Percentiles rank a stretch among this genome's conserved stretches.
Evolutionary conservation across 345 rosid species (phyloP).

Genomic region (Mangifera indica): DNA sequence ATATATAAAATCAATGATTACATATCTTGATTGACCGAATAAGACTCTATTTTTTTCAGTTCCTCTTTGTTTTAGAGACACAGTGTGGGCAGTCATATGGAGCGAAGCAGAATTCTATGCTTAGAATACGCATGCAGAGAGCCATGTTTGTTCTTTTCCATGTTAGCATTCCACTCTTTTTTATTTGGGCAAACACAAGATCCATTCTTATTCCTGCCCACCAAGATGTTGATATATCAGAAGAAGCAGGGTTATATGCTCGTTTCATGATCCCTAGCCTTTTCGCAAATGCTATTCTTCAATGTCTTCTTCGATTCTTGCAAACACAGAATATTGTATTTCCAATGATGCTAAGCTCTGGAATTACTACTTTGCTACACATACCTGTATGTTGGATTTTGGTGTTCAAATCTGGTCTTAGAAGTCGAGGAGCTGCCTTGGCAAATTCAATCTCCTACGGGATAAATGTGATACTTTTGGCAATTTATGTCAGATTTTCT

Average conservation of each 20-base stretch:
- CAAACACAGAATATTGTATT: slow-evolving; percentile 76
- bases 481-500: slow-evolving; percentile 60
- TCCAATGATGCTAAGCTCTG: slow-evolving; percentile 70
- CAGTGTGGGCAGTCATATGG: slow-evolving; percentile 86
- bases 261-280: slow-evolving; percentile 68
- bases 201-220: slow-evolving; percentile 46
- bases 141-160: slow-evolving; percentile 65
- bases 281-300: slow-evolving; percentile 70
- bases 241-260: slow-evolving; percentile 60
- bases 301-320: slow-evolving; percentile 64
- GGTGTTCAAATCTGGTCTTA: slow-evolving; percentile 60
- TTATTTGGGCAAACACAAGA: slow-evolving; percentile 64
- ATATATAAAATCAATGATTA: no score
- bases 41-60: no score
- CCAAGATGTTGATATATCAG: slow-evolving; percentile 55
- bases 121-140: slow-evolving; percentile 73
- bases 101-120: slow-evolving; percentile 61
- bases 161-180: slow-evolving; percentile 62
- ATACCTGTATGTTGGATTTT: slow-evolving; percentile 57
- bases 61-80: no score
- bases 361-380: slow-evolving; percentile 52
- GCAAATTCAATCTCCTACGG: slow-evolving; percentile 65
- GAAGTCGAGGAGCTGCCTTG: slow-evolving; percentile 73
- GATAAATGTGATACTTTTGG: slow-evolving; percentile 63
- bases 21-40: neutral